phyloP scores from a whole-genome alignment of 2,329 filamentous ascomycete genomes.

The Talaromyces sp. region DNA sequence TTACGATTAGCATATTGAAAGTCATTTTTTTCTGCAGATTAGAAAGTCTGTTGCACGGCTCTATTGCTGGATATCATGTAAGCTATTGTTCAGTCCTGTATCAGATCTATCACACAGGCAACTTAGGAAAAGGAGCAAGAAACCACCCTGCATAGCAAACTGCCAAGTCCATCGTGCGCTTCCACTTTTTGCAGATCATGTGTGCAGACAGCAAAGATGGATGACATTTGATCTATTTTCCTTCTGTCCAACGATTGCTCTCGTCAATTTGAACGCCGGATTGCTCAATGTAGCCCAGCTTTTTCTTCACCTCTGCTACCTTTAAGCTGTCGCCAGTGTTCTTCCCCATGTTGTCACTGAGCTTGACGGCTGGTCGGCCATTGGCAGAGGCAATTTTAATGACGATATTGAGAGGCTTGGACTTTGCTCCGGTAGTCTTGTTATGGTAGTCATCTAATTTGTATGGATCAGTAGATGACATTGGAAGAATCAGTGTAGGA shows the following conservation, averaged over 20 bases:
- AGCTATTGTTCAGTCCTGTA: not conserved
- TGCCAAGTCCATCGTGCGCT: not conserved
- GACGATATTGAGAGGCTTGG: slow-evolving; percentile 91
- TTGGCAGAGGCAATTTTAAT: slow-evolving; percentile 90
- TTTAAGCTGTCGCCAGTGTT: slow-evolving; percentile 85
- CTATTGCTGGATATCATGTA: slow-evolving; percentile 14
- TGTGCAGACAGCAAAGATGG: not conserved
- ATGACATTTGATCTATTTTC: slow-evolving; percentile 8
- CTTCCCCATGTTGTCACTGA: slow-evolving; percentile 89
- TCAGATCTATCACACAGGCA: not conserved
- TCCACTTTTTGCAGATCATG: not conserved
- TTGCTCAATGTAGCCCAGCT: slow-evolving; percentile 83
- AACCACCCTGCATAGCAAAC: not conserved
- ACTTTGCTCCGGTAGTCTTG: slow-evolving; percentile 74
- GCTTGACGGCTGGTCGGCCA: slow-evolving; percentile 84
- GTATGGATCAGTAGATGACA: slow-evolving; percentile 2
- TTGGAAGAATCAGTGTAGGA: not conserved
- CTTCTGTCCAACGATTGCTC: slow-evolving; percentile 72
- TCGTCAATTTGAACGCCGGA: slow-evolving; percentile 84
- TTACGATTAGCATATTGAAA: too few relatives aligned
- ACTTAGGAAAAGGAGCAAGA: not conserved
- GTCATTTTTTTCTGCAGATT: too few relatives aligned
- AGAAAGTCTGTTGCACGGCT: too few relatives aligned
- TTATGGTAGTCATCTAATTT: slow-evolving; percentile 74
- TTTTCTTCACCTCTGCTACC: slow-evolving; percentile 79